Percentiles rank a stretch among this genome's conserved stretches.
These are phyloP conservation scores for Microstroma glucosiphilum DNA, from an alignment of 1,284 basidiomycete species.

Conservation along the genomic window DNA sequence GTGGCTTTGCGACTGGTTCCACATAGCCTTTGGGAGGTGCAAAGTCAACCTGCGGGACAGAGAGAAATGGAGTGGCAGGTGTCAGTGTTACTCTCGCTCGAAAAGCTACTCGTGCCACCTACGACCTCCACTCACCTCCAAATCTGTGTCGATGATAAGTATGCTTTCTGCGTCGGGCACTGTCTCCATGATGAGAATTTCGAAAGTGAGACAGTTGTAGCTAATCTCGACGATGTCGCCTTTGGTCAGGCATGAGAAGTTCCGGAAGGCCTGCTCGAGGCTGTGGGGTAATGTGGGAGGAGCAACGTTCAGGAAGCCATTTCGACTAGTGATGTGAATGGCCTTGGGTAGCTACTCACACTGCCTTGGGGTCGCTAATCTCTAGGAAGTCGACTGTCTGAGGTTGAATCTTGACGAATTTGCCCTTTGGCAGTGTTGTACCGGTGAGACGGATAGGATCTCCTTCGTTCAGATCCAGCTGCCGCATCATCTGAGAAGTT, in stretches of 20 bases:
- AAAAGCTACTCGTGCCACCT: neutral
- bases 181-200: conserved; percentile 91
- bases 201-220: conserved; percentile 73
- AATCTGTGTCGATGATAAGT: conserved; percentile 85
- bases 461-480: conserved; percentile 81
- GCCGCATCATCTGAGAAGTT: conserved; percentile 79
- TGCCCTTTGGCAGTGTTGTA: conserved; percentile 80
- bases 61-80: neutral
- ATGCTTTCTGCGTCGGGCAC: conserved; percentile 72
- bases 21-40: conserved; percentile 63
- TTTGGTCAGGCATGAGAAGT: conserved; percentile 64
- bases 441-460: conserved; percentile 90
- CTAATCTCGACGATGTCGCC: conserved; percentile 55
- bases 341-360: conserved; percentile 48
- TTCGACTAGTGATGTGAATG: neutral
- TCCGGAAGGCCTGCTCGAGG: conserved; percentile 86
- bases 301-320: neutral
- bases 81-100: neutral
- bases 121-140: conserved; percentile 62
- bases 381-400: conserved; percentile 93
- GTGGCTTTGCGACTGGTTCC: conserved; percentile 74
- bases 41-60: conserved; percentile 56
- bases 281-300: conserved; percentile 5
- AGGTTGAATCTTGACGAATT: conserved; percentile 92
- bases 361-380: conserved; percentile 81